A percentile compares a stretch with the other conserved stretches of the same genome.
These are phyloP conservation scores for Trifolium fragiferum DNA, from an alignment of 306 rosid species.

Conservation along the genomic window DNA sequence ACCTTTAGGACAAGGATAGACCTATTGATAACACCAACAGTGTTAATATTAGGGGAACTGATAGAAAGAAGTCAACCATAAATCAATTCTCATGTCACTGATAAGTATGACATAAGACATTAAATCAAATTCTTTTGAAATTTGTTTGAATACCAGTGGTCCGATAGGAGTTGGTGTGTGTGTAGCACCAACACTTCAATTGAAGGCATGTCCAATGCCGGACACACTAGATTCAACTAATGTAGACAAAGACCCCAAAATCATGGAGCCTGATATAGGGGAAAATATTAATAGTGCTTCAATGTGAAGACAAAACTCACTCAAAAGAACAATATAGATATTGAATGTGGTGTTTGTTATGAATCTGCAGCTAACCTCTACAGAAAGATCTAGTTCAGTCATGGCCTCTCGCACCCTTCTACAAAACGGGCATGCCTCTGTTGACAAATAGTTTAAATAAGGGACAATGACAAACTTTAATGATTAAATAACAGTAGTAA, in stretches of 20 bases:
- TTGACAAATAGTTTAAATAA: slow-evolving; percentile 49
- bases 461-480: slow-evolving; percentile 11
- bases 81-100: slow-evolving; percentile 31
- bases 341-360: slow-evolving; percentile 27
- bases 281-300: slow-evolving; percentile 18
- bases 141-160: slow-evolving; percentile 13
- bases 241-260: neutral
- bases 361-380: slow-evolving; percentile 64
- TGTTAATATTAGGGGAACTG: slow-evolving; percentile 37
- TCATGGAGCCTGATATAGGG: slow-evolving; percentile 27
- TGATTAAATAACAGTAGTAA: slow-evolving; percentile 23
- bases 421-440: slow-evolving; percentile 99
- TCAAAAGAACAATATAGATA: slow-evolving; percentile 18
- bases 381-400: slow-evolving; percentile 91
- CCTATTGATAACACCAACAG: slow-evolving; percentile 55
- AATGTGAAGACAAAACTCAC: slow-evolving; percentile 31
- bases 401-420: slow-evolving; percentile 94
- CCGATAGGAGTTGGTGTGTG: neutral
- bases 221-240: slow-evolving; percentile 13
- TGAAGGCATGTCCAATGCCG: neutral
- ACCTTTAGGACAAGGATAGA: slow-evolving; percentile 97
- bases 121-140: slow-evolving; percentile 27
- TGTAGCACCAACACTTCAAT: neutral
- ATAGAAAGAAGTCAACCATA: slow-evolving; percentile 26
- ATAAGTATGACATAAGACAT: neutral